A percentile compares a stretch with the other conserved stretches of the same genome.
These are phyloP conservation scores for Prillingera fragicola DNA, from an alignment of 1,284 basidiomycete genomes.

Conservation along the genomic window DNA sequence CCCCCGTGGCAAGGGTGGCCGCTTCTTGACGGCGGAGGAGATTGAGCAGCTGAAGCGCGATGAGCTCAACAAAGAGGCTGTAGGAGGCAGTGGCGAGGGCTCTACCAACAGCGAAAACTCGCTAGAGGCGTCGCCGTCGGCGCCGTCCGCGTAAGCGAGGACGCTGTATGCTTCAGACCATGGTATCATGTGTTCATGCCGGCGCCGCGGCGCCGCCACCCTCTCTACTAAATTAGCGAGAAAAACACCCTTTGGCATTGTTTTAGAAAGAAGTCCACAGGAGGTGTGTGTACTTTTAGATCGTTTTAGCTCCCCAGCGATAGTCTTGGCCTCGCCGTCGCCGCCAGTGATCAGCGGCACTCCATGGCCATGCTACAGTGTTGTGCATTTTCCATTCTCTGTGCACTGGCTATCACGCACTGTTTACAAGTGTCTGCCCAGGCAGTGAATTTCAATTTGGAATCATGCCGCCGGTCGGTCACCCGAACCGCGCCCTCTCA, in stretches of 20 bases:
- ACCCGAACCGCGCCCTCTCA: no score
- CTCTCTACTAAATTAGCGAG: no score
- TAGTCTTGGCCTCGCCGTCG: no score
- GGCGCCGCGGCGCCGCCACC: no score
- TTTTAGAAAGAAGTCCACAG: slow-evolving; percentile 6
- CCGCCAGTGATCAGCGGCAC: no score
- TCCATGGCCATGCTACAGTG: slow-evolving; percentile 6
- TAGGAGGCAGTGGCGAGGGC: slow-evolving; percentile 4
- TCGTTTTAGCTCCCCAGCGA: no score
- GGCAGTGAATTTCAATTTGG: no score
- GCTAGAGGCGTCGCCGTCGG: neutral
- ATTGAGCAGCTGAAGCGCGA: slow-evolving; percentile 54
- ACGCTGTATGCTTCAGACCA: no score
- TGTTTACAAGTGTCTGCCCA: no score
- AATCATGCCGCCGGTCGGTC: no score
- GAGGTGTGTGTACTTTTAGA: slow-evolving; percentile 20
- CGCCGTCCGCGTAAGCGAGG: slow-evolving; percentile 1
- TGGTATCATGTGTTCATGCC: no score
- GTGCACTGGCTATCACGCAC: no score
- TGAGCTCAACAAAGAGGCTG: slow-evolving; percentile 28
- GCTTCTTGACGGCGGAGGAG: slow-evolving; percentile 92
- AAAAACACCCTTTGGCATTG: neutral
- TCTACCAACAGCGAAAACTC: neutral
- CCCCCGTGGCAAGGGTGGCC: slow-evolving; percentile 89
- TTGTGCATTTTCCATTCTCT: slow-evolving; percentile 3